phyloP scores from a whole-genome alignment of 345 rosid genomes.

The Ailanthus altissimus region DNA sequence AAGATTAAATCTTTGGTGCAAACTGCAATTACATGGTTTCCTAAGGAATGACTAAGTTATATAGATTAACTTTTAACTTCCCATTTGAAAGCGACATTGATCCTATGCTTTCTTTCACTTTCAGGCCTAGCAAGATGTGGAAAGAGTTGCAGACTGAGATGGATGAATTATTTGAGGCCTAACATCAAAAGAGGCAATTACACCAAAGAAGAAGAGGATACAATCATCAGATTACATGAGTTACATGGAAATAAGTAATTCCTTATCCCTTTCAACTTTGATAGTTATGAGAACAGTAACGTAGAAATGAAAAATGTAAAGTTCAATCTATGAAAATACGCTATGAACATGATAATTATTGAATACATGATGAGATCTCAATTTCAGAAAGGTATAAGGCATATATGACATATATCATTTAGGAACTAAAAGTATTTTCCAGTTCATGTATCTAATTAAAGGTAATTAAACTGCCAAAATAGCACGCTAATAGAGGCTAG shows the following conservation, averaged over 20 bases:
- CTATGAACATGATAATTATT: too few species aligned
- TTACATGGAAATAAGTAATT: constrained; percentile 50
- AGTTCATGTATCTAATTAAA: background rate
- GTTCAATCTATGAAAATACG: too few species aligned
- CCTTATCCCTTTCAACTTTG: background rate
- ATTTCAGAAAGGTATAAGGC: background rate
- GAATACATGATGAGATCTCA: too few species aligned
- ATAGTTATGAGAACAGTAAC: background rate
- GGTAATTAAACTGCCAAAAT: background rate
- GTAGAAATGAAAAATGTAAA: background rate
- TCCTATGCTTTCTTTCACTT: background rate
- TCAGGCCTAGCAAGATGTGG: constrained; percentile 63
- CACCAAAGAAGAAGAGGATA: constrained; percentile 53
- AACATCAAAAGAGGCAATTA: constrained; percentile 58
- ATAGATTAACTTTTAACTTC: too few species aligned
- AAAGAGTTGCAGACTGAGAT: constrained; percentile 64
- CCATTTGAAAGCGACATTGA: background rate
- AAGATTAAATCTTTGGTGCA: background rate
- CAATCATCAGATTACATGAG: constrained; percentile 40
- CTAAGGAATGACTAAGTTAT: too few species aligned
- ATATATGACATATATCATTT: background rate
- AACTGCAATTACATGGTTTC: background rate
- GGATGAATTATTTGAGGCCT: constrained; percentile 65
- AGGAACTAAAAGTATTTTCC: background rate
- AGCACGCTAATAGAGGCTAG: background rate